These are phyloP conservation scores for Mycena albidolilacea DNA, from an alignment of 768 basidiomycete species.

Conservation along the genomic window DNA sequence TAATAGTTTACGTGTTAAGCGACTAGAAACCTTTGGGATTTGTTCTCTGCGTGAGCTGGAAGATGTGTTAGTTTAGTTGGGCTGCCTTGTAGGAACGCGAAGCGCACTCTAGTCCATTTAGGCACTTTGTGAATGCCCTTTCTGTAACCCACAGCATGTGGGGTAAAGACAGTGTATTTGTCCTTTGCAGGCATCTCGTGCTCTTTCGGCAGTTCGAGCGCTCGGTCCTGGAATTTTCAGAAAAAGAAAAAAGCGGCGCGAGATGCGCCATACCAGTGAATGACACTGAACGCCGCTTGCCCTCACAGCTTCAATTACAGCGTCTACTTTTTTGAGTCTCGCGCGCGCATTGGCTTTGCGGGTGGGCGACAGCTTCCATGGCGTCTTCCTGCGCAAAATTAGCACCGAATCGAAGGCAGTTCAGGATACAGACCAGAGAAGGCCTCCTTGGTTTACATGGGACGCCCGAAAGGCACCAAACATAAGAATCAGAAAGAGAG, in stretches of 20 bases:
- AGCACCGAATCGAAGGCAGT: constrained; percentile 5
- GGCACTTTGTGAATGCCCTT: constrained; percentile 98
- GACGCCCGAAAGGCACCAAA: constrained; percentile 89
- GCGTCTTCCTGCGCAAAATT: constrained; percentile 82
- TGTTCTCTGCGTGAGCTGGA: constrained; percentile 84
- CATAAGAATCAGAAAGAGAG: constrained; percentile 62
- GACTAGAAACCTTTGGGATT: constrained; percentile 94
- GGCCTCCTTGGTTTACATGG: constrained; percentile 76
- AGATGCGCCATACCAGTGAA: constrained; percentile 68
- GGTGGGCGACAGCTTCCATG: constrained; percentile 92
- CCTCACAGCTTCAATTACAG: constrained; percentile 90
- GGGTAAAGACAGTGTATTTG: constrained; percentile 94
- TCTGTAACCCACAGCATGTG: constrained; percentile 80
- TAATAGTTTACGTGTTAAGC: constrained; percentile 49
- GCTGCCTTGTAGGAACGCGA: not conserved
- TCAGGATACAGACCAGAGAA: constrained; percentile 77
- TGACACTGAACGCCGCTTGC: constrained; percentile 85
- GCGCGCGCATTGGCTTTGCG: constrained; percentile 93
- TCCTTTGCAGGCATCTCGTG: constrained; percentile 93
- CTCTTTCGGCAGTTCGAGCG: constrained; percentile 91
- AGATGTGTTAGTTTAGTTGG: constrained; percentile 21
- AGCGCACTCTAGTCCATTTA: constrained; percentile 93
- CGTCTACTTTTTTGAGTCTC: constrained; percentile 93
- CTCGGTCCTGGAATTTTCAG: constrained; percentile 64
- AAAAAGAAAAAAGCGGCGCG: constrained; percentile 6